Evolutionary conservation across 371 early-diverging fungal species (phyloP).

Genomic region (Mucor racemosus): DNA sequence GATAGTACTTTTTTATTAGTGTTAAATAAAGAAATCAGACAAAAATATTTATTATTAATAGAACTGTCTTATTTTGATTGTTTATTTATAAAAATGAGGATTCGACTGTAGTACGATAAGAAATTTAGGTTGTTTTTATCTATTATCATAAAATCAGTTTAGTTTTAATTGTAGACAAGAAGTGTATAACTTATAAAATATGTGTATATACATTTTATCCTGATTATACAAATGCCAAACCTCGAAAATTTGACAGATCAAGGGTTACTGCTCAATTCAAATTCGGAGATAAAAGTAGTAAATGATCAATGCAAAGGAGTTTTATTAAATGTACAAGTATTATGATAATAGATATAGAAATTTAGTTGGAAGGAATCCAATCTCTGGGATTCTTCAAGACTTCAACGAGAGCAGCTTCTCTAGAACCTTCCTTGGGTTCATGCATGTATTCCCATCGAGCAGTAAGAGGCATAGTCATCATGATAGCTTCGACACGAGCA

Average conservation of each 20-base stretch:
- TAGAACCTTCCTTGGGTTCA: conserved; percentile 66
- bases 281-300: neutral
- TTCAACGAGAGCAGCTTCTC: conserved; percentile 77
- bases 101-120: too few species aligned
- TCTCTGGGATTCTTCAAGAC: conserved; percentile 81
- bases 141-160: too few species aligned
- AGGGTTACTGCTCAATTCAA: neutral
- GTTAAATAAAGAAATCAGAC: too few species aligned
- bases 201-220: too few species aligned
- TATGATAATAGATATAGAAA: neutral
- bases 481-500: conserved; percentile 84
- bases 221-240: too few species aligned
- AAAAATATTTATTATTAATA: too few species aligned
- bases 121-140: too few species aligned
- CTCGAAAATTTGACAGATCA: neutral
- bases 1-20: too few species aligned
- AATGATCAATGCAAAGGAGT: conserved; percentile 5
- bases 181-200: too few species aligned
- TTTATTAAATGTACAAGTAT: conserved; percentile 8
- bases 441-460: conserved; percentile 92
- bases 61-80: too few species aligned
- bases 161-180: too few species aligned
- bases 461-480: conserved; percentile 86
- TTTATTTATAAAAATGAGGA: too few species aligned
- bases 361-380: conserved; percentile 62